phyloP scores from a whole-genome alignment of 164 flowering plant species.

The Macadamia tetraphylla region DNA sequence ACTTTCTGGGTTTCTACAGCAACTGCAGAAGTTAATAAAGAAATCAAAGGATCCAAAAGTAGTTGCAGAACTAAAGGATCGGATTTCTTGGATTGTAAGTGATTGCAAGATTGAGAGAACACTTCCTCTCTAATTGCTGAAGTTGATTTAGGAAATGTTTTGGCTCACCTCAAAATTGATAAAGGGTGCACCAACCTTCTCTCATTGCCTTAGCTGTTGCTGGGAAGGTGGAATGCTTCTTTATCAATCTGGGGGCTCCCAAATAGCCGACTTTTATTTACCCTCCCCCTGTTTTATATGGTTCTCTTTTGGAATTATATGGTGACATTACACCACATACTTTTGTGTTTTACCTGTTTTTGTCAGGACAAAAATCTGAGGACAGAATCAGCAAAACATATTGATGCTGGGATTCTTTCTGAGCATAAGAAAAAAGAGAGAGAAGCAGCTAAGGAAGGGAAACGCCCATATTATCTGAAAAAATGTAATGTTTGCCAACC shows the following conservation, averaged over 20 bases:
- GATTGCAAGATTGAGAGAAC: not conserved
- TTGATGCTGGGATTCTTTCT: constrained; percentile 50
- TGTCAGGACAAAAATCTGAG: constrained; percentile 69
- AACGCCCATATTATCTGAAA: constrained; percentile 41
- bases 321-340: not conserved
- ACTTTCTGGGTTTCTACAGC: constrained; percentile 30
- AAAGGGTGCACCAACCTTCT: too few species aligned
- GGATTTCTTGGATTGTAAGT: constrained; percentile 73
- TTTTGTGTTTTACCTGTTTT: not conserved
- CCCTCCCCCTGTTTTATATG: too few species aligned
- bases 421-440: constrained; percentile 91
- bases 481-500: constrained; percentile 42
- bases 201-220: too few species aligned
- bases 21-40: constrained; percentile 53
- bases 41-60: constrained; percentile 48
- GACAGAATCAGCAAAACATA: constrained; percentile 36
- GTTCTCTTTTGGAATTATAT: not conserved
- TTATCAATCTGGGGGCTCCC: too few species aligned
- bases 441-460: constrained; percentile 80
- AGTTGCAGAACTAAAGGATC: constrained; percentile 41
- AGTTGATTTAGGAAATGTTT: too few species aligned
- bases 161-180: too few species aligned
- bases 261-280: too few species aligned
- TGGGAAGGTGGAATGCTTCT: too few species aligned
- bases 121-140: not conserved